Conservation (phyloP, 208 protist species). For the Trypanosoma vivax region DNA sequence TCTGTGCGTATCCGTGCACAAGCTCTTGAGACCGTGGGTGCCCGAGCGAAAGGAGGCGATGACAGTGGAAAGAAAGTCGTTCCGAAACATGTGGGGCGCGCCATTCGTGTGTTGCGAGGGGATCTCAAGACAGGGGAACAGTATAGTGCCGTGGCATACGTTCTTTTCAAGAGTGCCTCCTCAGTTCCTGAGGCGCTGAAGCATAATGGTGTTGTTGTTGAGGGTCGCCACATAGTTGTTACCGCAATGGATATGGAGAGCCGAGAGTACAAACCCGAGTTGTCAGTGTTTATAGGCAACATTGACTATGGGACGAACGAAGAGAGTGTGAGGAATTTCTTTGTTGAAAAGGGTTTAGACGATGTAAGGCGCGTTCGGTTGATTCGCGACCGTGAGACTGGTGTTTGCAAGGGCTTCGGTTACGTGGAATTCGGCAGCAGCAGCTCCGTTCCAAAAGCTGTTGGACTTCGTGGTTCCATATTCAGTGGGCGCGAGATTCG, state of each 20-base stretch:
- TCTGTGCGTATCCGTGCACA: conserved; percentile 74
- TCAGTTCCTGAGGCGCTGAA: conserved; percentile 41
- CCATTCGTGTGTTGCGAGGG: conserved; percentile 76
- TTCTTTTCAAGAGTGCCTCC: conserved; percentile 56
- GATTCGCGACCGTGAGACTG: conserved; percentile 77
- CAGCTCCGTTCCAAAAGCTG: conserved; percentile 50
- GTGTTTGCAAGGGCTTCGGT: conserved; percentile 83
- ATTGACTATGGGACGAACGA: conserved; percentile 78
- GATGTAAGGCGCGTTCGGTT: conserved; percentile 79
- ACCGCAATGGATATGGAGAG: conserved; percentile 63
- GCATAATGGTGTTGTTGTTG: conserved; percentile 66
- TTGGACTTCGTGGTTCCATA: conserved; percentile 50
- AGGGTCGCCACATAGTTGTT: conserved; percentile 78
- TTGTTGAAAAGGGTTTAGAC: conserved; percentile 62
- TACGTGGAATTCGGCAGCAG: conserved; percentile 79
- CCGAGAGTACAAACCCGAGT: conserved; percentile 67
- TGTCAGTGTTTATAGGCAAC: conserved; percentile 87
- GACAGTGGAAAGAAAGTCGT: conserved; percentile 16
- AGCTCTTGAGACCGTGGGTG: conserved; percentile 62
- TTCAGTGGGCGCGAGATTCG: conserved; percentile 73
- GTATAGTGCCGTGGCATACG: conserved; percentile 78
- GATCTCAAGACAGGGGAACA: conserved; percentile 79
- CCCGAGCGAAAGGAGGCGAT: conserved; percentile 1
- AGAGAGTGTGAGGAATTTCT: conserved; percentile 82
- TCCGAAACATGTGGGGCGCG: conserved; percentile 49